Conservation (phyloP, 139 green algal species). For the Tetratostichococcus sp. region DNA sequence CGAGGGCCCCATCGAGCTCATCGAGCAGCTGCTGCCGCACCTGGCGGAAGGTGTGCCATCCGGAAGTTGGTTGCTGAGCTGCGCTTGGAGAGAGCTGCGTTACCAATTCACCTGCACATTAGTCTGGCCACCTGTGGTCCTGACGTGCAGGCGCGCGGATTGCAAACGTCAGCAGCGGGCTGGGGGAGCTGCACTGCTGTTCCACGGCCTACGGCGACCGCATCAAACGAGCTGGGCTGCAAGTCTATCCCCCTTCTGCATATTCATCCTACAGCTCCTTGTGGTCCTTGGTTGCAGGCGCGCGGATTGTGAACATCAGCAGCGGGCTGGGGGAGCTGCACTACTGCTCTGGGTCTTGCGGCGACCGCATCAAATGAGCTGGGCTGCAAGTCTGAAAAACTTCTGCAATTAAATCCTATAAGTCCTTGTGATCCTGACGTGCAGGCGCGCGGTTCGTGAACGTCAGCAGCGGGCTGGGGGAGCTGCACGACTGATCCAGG, state of each 20-base stretch:
- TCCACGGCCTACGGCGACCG: background rate
- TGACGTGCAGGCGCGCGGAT: background rate
- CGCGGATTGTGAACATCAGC: background rate
- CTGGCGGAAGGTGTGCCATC: background rate
- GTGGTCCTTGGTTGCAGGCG: background rate
- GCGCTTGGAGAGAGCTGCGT: no score
- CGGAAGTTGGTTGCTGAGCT: background rate
- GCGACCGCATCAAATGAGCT: background rate
- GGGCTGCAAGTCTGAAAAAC: no score
- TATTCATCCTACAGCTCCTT: no score
- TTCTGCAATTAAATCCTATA: no score
- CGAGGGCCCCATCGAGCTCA: background rate
- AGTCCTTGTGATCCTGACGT: background rate
- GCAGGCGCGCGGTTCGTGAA: background rate
- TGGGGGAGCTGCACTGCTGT: background rate
- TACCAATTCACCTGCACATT: no score
- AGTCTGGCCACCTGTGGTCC: background rate
- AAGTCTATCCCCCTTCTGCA: no score
- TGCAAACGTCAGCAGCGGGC: background rate
- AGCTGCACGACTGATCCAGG: background rate
- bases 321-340: no score
- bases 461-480: background rate
- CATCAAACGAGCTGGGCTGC: background rate
- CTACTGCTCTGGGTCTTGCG: background rate
- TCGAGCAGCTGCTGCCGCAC: background rate